Base-by-base conservation (phyloP, 805 yeast species). In the Ogataea nakhonphanomensis region DNA sequence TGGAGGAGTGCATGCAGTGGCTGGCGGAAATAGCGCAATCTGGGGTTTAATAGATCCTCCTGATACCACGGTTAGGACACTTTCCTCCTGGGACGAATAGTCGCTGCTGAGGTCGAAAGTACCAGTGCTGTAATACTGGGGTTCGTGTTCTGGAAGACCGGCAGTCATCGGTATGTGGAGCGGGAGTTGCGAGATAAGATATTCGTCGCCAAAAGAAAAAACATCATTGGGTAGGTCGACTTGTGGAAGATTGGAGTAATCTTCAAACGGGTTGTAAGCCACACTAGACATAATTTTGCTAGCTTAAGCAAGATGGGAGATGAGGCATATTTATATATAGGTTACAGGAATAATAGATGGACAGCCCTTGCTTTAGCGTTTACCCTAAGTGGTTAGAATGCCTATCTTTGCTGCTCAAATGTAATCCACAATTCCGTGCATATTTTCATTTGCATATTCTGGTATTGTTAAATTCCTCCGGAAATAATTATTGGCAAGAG, bases 1-100 rank as follows among this genome's bases (percentile, higher is more conserved):
- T 8, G 56, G 60, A 3, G 64, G 64, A 13, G 60, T 51, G 41
- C 63, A 58, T 3, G 65, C 64, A 15, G 53, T 40, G 7, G 59
- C 61, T 5, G 63, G 57, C 5, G 64, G 65, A 42, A 59, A 60
- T 30, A 57, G 33, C 28, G 45, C 46, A 17, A 33, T 32, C 20
- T 20, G 34, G 20, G 44, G 26, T 8, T 31, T n/a, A 14, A 40
- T 15, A 10, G 46, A 25, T 5, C 40, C 31, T 7, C 22, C 10
- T 14, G 31, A 14, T 29, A 29, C 45, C 10, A 39, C 30, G 9
- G 43, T 25, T 23, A 43, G 20, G 30, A 36, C 27, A n/a, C 41
- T 30, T 11, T 48, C 54, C 20, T 43, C 50, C 17, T 37, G 46
- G 8, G 48, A 42, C 9, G 54, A 48, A 21, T 43, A 37, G 28